phyloP scores from a whole-genome alignment of 192 early-diverging fungal genomes.

The Gryganskiella cystojenkinii region DNA sequence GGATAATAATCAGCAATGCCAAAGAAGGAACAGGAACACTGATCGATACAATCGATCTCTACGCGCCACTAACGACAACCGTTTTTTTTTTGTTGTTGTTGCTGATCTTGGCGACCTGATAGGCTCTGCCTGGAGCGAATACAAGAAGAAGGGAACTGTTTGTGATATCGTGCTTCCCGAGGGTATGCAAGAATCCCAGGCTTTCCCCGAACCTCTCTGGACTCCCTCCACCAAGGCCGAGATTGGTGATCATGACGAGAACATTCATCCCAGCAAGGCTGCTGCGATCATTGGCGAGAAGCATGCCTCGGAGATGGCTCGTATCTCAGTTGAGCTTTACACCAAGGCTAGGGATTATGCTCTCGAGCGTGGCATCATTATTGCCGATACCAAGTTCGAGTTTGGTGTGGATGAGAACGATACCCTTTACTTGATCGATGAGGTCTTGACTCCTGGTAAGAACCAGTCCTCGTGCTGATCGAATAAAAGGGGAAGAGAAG shows the following conservation, averaged over 20 bases:
- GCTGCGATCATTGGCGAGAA: conserved; percentile 87
- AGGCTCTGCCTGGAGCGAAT: conserved; percentile 97
- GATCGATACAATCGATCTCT: background rate
- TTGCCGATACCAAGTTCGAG: conserved; percentile 99
- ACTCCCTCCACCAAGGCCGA: conserved; percentile 99
- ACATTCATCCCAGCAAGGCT: conserved; percentile 95
- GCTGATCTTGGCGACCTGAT: background rate
- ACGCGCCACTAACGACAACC: background rate
- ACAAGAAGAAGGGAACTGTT: conserved; percentile 90
- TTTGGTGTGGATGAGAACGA: conserved; percentile 93
- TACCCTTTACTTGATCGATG: conserved; percentile 89
- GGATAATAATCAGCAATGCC: too few species aligned
- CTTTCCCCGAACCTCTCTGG: conserved; percentile 85
- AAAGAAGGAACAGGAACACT: background rate
- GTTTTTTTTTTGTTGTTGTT: conserved; percentile 3
- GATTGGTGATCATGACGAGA: conserved; percentile 97
- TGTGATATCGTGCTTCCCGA: conserved; percentile 90
- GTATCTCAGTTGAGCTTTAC: conserved; percentile 85
- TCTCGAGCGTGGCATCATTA: conserved; percentile 87
- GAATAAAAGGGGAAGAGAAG: background rate
- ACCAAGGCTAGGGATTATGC: conserved; percentile 89
- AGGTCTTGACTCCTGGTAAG: conserved; percentile 94
- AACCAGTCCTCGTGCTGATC: background rate
- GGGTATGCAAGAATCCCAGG: conserved; percentile 86
- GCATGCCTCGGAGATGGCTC: conserved; percentile 78